Percentiles rank a stretch among this genome's conserved stretches.
These are phyloP conservation scores for Saksenaea oblongispora DNA, from an alignment of 371 early-diverging fungal genomes.

Conservation along the genomic window DNA sequence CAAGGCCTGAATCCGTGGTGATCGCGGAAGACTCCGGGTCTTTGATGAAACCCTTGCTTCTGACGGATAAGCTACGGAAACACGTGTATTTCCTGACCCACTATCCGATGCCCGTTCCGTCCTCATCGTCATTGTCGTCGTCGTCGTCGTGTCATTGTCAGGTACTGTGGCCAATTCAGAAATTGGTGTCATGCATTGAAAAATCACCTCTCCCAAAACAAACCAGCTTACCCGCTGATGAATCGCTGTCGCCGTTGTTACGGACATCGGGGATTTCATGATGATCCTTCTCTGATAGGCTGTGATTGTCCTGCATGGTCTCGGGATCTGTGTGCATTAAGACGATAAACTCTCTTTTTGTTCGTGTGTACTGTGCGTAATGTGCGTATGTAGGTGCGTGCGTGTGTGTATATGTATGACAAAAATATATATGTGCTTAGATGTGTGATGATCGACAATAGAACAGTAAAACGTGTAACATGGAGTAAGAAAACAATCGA, in stretches of 20 bases:
- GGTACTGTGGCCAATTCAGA: not conserved
- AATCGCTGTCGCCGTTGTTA: not conserved
- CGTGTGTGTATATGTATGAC: slow-evolving; percentile 1
- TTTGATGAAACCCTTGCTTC: not conserved
- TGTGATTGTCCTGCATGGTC: not conserved
- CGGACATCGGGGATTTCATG: not conserved
- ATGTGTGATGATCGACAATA: slow-evolving; percentile 1
- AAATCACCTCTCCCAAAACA: not conserved
- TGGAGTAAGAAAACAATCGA: not conserved
- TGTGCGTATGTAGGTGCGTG: not conserved
- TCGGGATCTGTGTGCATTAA: not conserved
- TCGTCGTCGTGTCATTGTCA: not conserved
- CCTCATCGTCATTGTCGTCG: not conserved
- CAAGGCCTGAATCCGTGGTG: not conserved
- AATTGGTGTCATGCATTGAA: not conserved
- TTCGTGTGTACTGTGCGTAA: not conserved
- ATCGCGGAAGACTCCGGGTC: not conserved
- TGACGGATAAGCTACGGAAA: not conserved
- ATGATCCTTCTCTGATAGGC: not conserved
- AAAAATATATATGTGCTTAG: not conserved
- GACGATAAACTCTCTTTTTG: not conserved
- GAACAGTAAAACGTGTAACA: slow-evolving; percentile 1
- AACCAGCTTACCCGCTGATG: not conserved
- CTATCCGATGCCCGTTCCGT: not conserved
- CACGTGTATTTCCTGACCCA: not conserved